A percentile compares a stretch with the other conserved stretches of the same genome.
Conservation (phyloP, 495 filamentous ascomycete genomes). For the Neurospora discreta region DNA sequence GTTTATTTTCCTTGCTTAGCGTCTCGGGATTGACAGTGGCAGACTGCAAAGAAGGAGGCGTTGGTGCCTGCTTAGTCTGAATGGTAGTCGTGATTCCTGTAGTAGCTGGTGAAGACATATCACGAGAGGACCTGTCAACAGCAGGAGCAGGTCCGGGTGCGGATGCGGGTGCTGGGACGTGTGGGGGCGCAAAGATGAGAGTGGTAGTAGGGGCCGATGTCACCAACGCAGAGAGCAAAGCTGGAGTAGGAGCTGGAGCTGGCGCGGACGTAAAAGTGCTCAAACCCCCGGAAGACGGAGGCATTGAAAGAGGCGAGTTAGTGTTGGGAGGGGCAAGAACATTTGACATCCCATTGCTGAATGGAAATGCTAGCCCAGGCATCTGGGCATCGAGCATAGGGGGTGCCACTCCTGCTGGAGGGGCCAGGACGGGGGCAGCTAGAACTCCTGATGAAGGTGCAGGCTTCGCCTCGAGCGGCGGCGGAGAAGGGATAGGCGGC, state of each 20-base stretch:
- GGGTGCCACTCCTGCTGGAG: constrained; percentile 12
- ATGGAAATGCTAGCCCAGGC: constrained; percentile 12
- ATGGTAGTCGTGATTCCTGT: constrained; percentile 2
- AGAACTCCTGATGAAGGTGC: constrained; percentile 26
- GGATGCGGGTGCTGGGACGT: background rate
- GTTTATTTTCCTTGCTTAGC: background rate
- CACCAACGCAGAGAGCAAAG: constrained; percentile 2
- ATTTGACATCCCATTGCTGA: constrained; percentile 18
- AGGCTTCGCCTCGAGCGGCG: constrained; percentile 21
- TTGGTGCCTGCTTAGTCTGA: background rate
- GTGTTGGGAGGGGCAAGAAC: constrained; percentile 35
- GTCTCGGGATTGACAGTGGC: background rate
- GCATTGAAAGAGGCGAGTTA: constrained; percentile 27
- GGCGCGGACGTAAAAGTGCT: background rate
- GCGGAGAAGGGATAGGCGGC: constrained; percentile 15
- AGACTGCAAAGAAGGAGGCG: constrained; percentile 1
- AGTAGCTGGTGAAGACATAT: constrained; percentile 1
- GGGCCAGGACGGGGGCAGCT: constrained; percentile 29
- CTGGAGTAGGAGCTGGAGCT: constrained; percentile 1
- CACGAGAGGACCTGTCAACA: background rate
- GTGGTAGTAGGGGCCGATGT: background rate
- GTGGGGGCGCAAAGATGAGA: background rate
- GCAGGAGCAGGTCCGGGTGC: background rate
- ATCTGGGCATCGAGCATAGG: constrained; percentile 14
- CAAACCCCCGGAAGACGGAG: background rate